phyloP scores from a whole-genome alignment of 2,329 filamentous ascomycete genomes.

The Daldinia sp. region DNA sequence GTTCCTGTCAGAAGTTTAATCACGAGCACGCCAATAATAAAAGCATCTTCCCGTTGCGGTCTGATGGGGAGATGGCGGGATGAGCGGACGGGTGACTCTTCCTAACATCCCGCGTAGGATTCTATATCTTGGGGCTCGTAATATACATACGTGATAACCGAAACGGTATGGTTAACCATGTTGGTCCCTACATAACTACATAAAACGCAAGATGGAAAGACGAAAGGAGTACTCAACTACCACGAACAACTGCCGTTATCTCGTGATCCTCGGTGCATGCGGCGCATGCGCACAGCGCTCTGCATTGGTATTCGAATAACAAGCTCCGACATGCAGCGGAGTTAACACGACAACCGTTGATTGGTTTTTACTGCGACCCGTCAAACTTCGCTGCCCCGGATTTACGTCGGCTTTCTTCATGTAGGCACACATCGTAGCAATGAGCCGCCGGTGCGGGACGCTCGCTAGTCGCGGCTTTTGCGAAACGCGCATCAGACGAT shows the following conservation, averaged over 20 bases:
- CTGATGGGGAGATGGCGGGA: slow-evolving; percentile 7
- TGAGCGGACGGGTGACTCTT: slow-evolving; percentile 1
- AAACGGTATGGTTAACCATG: background rate
- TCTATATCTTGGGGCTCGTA: slow-evolving; percentile 14
- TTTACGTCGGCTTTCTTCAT: slow-evolving; percentile 14
- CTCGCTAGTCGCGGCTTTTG: background rate
- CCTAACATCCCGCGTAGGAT: slow-evolving; percentile 29
- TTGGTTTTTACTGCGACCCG: slow-evolving; percentile 11
- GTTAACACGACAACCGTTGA: background rate
- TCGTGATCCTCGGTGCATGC: background rate
- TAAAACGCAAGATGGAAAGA: background rate
- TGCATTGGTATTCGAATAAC: background rate
- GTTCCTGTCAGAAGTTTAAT: slow-evolving; percentile 31
- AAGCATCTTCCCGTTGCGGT: background rate
- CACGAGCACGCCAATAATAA: slow-evolving; percentile 7
- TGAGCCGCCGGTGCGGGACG: slow-evolving; percentile 7
- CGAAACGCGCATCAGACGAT: background rate
- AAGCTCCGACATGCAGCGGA: background rate
- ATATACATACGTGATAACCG: slow-evolving; percentile 5
- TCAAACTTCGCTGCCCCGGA: slow-evolving; percentile 12
- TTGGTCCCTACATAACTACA: background rate
- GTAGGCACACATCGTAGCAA: background rate
- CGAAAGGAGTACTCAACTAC: background rate
- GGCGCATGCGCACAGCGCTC: background rate
- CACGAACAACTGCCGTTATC: background rate